Base-by-base conservation (phyloP, 2,329 filamentous ascomycete species). In the Colletotrichum salicis region DNA sequence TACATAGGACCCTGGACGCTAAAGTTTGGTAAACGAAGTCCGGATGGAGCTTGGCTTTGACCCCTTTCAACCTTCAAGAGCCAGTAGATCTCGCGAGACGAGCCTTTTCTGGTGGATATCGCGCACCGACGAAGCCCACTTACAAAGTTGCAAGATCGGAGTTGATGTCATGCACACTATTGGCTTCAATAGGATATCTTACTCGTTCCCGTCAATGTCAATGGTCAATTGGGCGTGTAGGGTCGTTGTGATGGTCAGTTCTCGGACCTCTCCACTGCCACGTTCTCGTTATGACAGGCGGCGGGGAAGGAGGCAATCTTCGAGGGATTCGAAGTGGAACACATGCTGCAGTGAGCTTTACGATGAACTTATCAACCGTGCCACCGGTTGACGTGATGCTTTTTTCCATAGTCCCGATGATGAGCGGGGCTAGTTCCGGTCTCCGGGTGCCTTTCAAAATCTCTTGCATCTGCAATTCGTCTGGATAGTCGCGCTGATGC, bases 341-440 rank as follows among this genome's bases (percentile, higher is more conserved):
- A n/a, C n/a, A n/a, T 48, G 8, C 41, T 48, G 10, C 19, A n/a
- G n/a, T 11, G 41, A 2, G 4, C 41, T 48, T n/a, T 48, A 48
- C 41, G 19, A 51, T 22, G 63, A 66, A 66, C 67, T 15, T 15
- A 29, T 10, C 19, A 37, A 41, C 69, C 45, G 41, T 68, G 54
- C 54, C 5, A 15, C 56, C 24, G 22, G 29, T 51, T 57, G 63
- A 58, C 41, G n/a, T 59, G 45, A 55, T n/a, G 13, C 19, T 58
- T 52, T 31, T 33, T 37, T 27, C 31, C 33, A 29, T 5, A 54
- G 52, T 45, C 19, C 22, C 48, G 13, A 19, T 45, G 27, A 35
- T 15, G 37, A 24, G 51, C 24, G 64, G 64, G 68, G 31, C 31
- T 24, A 31, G 11, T 37, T 35, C 45, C 31, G 19, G 31, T 37